A percentile compares a stretch with the other conserved stretches of the same genome.
Conservation (phyloP, 1,284 basidiomycete species). For the Taiwanofungus camphoratus region DNA sequence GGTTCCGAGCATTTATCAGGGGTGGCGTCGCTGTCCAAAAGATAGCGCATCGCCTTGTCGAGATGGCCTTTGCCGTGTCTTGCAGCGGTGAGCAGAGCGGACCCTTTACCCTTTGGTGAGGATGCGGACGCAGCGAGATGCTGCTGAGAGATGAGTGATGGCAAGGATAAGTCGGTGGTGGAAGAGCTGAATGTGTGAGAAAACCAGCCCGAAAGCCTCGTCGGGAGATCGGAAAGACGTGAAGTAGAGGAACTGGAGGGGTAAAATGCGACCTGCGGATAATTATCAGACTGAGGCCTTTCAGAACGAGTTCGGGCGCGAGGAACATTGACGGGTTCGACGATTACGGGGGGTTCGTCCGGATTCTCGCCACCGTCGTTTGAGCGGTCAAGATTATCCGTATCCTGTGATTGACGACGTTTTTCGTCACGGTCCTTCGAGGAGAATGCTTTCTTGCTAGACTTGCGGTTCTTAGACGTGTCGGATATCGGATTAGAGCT, state of each 20-base stretch:
- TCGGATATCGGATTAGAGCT: constrained; percentile 23
- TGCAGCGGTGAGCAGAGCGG: constrained; percentile 56
- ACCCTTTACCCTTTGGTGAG: constrained; percentile 42
- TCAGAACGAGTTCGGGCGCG: constrained; percentile 42
- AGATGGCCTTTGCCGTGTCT: constrained; percentile 70
- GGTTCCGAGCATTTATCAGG: constrained; percentile 76
- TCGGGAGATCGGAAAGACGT: constrained; percentile 46
- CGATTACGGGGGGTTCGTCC: constrained; percentile 42
- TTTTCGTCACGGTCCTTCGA: constrained; percentile 24
- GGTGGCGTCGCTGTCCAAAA: constrained; percentile 77
- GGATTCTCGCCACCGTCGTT: constrained; percentile 25
- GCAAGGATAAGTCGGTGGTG: constrained; percentile 64
- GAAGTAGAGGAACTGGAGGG: constrained; percentile 29
- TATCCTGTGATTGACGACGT: constrained; percentile 27
- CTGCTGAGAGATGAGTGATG: constrained; percentile 47
- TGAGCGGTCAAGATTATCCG: constrained; percentile 22
- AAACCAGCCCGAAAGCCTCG: constrained; percentile 72
- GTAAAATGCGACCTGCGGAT: constrained; percentile 32
- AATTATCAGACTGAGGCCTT: constrained; percentile 44
- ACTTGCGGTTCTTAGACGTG: constrained; percentile 20
- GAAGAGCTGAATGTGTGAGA: constrained; percentile 68
- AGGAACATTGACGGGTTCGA: constrained; percentile 39
- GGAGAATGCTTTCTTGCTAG: constrained; percentile 22
- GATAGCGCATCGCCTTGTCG: constrained; percentile 76
- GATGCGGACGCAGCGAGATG: constrained; percentile 22